A percentile compares a stretch with the other conserved stretches of the same genome.
Evolutionary conservation across 495 filamentous ascomycete species (phyloP).

Genomic region (Podospora anserina): DNA sequence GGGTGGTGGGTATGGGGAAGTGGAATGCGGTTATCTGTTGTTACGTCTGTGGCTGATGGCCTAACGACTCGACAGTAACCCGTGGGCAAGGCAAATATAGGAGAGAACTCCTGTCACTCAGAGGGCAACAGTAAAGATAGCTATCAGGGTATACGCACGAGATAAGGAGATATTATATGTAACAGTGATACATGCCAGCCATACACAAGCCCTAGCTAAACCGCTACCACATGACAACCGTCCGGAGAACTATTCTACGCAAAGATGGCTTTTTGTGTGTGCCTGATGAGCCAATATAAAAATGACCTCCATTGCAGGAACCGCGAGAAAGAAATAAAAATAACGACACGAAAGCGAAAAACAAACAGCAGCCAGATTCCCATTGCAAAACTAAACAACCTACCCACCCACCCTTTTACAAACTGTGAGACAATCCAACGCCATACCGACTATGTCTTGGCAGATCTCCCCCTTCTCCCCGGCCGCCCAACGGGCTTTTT

Average conservation of each 20-base stretch:
- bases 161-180: no score
- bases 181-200: no score
- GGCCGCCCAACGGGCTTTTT: conserved; percentile 7
- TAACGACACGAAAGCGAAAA: neutral
- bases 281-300: neutral
- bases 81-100: no score
- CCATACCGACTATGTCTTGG: neutral
- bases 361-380: neutral
- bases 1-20: neutral
- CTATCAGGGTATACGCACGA: no score
- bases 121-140: no score
- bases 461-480: conserved; percentile 8
- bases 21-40: neutral
- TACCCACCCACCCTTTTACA: neutral
- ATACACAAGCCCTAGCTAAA: neutral
- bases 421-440: neutral
- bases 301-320: neutral
- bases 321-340: neutral
- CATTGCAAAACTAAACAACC: neutral
- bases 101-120: no score
- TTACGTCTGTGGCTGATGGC: neutral
- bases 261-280: neutral
- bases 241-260: neutral
- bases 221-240: neutral
- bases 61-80: no score